Evolutionary conservation across 345 rosid species (phyloP).

Genomic region (Xanthoceras sorbifolium): DNA sequence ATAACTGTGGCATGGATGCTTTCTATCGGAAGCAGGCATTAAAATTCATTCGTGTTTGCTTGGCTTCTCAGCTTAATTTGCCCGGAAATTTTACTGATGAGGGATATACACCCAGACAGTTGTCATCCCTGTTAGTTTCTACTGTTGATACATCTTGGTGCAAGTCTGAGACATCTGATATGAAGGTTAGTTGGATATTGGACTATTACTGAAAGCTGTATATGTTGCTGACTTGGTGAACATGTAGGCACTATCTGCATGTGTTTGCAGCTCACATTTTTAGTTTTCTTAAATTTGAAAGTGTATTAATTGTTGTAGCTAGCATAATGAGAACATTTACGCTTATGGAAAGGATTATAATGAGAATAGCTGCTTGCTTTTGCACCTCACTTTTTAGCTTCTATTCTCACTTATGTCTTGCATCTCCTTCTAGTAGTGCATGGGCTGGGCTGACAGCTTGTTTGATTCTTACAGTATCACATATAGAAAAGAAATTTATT

Average conservation of each 20-base stretch:
- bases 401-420: neutral
- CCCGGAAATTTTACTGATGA: slow-evolving; percentile 85
- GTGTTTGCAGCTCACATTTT: neutral
- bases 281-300: neutral
- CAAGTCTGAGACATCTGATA: slow-evolving; percentile 74
- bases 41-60: slow-evolving; percentile 86
- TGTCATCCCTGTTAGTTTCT: slow-evolving; percentile 71
- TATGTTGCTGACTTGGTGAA: neutral
- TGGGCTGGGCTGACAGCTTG: neutral
- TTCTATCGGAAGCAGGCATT: slow-evolving; percentile 90
- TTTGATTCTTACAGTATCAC: neutral
- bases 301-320: neutral
- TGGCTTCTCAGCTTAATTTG: slow-evolving; percentile 90
- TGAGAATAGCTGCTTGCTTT: slow-evolving; percentile 1
- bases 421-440: neutral
- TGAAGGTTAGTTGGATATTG: slow-evolving; percentile 62
- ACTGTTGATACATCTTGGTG: slow-evolving; percentile 65
- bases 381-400: neutral
- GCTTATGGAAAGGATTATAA: neutral
- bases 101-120: slow-evolving; percentile 60
- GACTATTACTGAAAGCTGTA: slow-evolving; percentile 9
- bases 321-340: neutral
- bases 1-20: slow-evolving; percentile 60
- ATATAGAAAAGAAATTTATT: neutral
- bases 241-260: neutral